Evolutionary conservation across 1,284 basidiomycete genomes (phyloP).

Genomic region (Fistulinella cinereoalba): DNA sequence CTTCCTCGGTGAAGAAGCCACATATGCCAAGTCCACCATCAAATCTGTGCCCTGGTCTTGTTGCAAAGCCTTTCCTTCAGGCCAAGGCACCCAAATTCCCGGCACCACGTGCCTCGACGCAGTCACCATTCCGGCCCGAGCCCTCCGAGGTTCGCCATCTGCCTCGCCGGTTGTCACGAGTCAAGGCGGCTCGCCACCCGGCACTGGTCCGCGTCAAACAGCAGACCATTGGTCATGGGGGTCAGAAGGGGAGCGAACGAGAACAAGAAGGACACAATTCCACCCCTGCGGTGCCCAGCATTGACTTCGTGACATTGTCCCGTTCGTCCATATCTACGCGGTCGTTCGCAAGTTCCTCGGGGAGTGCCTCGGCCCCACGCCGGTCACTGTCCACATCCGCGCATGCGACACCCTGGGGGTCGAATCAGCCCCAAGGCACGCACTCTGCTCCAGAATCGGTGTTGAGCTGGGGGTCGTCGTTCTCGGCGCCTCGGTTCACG

Average conservation of each 20-base stretch:
- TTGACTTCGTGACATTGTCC: conserved; percentile 22
- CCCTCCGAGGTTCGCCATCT: background rate
- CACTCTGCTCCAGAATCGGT: background rate
- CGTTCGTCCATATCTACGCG: conserved; percentile 16
- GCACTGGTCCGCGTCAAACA: conserved; percentile 13
- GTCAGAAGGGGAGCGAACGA: background rate
- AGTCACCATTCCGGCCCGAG: conserved; percentile 21
- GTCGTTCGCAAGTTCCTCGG: conserved; percentile 16
- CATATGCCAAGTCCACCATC: background rate
- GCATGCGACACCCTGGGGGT: conserved; percentile 4
- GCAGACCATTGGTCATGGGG: conserved; percentile 10
- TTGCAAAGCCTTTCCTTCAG: background rate
- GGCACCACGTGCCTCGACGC: conserved; percentile 20
- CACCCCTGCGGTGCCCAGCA: conserved; percentile 25
- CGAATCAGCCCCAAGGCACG: background rate
- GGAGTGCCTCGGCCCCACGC: conserved; percentile 4
- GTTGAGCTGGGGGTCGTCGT: background rate
- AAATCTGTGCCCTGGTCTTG: background rate
- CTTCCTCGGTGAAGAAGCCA: conserved; percentile 5
- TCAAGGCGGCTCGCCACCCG: conserved; percentile 11
- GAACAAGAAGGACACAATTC: background rate
- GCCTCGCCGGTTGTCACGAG: background rate
- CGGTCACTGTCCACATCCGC: conserved; percentile 17
- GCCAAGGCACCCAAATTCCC: conserved; percentile 12
- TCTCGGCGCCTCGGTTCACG: conserved; percentile 3